Percentiles rank a stretch among this genome's conserved stretches.
Conservation (phyloP, 2,329 filamentous ascomycete species). For the Podosphaera xanthii region DNA sequence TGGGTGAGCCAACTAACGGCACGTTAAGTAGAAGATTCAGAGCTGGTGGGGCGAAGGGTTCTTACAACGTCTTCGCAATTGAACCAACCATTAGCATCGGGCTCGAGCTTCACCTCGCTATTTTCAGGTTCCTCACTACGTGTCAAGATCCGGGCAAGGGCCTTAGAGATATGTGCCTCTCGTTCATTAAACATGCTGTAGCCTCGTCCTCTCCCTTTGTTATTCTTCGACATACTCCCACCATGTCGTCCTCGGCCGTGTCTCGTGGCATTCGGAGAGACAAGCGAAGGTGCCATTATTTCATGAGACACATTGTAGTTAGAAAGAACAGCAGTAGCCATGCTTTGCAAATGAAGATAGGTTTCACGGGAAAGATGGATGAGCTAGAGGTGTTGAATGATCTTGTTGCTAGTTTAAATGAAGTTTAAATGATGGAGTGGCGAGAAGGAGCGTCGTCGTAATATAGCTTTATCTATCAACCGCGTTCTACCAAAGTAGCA, state of each 20-base stretch:
- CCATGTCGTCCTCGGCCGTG: conserved; percentile 15
- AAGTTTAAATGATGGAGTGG: too few species aligned
- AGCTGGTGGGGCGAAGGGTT: neutral
- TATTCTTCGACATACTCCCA: conserved; percentile 15
- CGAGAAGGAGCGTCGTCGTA: too few species aligned
- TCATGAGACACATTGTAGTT: conserved; percentile 2
- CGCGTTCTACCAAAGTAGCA: too few species aligned
- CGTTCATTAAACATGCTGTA: conserved; percentile 22
- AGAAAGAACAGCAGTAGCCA: too few species aligned
- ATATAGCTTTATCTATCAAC: too few species aligned
- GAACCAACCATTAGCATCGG: conserved; percentile 21
- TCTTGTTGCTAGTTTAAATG: too few species aligned
- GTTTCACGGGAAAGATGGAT: too few species aligned
- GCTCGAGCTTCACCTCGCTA: conserved; percentile 19
- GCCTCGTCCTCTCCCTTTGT: conserved; percentile 16
- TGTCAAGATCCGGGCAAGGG: conserved; percentile 21
- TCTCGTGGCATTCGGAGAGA: conserved; percentile 13
- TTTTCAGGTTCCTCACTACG: conserved; percentile 19
- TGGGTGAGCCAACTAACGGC: conserved; percentile 17
- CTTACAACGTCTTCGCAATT: conserved; percentile 20
- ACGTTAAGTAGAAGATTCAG: neutral
- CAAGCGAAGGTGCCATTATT: conserved; percentile 16
- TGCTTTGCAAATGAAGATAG: too few species aligned
- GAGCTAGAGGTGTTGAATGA: too few species aligned
- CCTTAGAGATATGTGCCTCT: conserved; percentile 20